These are phyloP conservation scores for Jatropha podagrica DNA, from an alignment of 441 rosid genomes.

Conservation along the genomic window DNA sequence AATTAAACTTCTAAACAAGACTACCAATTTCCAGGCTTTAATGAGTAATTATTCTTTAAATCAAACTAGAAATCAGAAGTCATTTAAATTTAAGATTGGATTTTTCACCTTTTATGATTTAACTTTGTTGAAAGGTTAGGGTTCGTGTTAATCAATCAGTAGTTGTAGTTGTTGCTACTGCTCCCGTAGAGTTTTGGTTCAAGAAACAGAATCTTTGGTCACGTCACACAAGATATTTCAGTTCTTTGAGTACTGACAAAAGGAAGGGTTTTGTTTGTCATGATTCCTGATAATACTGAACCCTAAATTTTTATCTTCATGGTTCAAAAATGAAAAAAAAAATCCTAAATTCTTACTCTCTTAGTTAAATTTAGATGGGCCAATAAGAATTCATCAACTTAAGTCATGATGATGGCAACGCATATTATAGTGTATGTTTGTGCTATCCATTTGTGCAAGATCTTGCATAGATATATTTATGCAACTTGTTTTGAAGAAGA, in stretches of 20 bases:
- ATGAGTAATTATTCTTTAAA: constrained; percentile 23
- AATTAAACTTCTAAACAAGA: constrained; percentile 24
- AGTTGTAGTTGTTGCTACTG: constrained; percentile 15
- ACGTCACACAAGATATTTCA: constrained; percentile 61
- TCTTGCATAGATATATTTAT: constrained; percentile 48
- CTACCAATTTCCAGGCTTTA: constrained; percentile 30
- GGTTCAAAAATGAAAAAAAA: constrained; percentile 9
- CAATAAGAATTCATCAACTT: constrained; percentile 22
- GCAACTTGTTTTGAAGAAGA: constrained; percentile 30
- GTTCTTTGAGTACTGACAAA: constrained; percentile 42
- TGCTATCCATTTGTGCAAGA: constrained; percentile 38
- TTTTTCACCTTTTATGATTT: constrained; percentile 17
- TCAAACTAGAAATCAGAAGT: constrained; percentile 25
- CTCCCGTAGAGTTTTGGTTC: constrained; percentile 36
- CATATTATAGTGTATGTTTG: constrained; percentile 21
- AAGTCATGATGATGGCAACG: constrained; percentile 29
- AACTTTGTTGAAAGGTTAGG: constrained; percentile 22
- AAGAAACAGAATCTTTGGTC: constrained; percentile 64
- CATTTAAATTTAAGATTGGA: constrained; percentile 12
- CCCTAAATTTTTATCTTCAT: constrained; percentile 27
- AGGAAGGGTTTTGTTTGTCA: constrained; percentile 37
- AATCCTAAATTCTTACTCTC: neutral
- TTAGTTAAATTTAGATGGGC: constrained; percentile 19
- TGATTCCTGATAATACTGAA: constrained; percentile 29
- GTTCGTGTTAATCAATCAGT: constrained; percentile 33